These are phyloP conservation scores for Microsporum canis DNA, from an alignment of 2,329 filamentous ascomycete species.

Conservation along the genomic window DNA sequence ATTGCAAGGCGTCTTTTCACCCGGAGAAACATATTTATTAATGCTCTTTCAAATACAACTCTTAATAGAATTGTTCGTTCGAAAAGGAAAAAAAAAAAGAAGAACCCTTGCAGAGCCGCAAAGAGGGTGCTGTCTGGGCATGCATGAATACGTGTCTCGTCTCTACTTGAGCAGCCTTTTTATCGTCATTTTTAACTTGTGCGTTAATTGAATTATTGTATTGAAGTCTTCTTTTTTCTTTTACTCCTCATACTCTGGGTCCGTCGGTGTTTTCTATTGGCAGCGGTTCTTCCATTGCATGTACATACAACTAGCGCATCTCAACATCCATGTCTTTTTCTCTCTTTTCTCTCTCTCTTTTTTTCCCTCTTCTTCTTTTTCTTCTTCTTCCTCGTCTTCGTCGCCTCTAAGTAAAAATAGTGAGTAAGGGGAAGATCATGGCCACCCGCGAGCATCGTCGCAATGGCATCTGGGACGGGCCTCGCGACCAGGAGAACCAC, in stretches of 20 bases:
- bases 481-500: neutral
- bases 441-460: neutral
- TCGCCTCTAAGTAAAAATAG: too few relatives aligned
- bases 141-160: constrained; percentile 4
- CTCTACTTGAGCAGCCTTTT: neutral
- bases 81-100: too few relatives aligned
- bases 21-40: too few relatives aligned
- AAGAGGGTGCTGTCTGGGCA: neutral
- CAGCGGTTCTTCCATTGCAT: neutral
- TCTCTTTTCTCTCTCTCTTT: neutral
- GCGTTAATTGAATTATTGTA: neutral
- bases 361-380: neutral
- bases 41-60: too few relatives aligned
- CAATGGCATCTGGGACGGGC: neutral
- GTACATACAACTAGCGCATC: neutral
- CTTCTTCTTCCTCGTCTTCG: neutral
- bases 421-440: neutral
- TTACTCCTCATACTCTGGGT: neutral
- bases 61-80: neutral
- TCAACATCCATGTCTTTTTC: neutral
- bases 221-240: neutral
- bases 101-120: too few relatives aligned
- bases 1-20: too few relatives aligned
- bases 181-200: too few relatives aligned
- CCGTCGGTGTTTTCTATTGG: neutral